Evolutionary conservation across 2,329 filamentous ascomycete genomes (phyloP), one percentile per base, ranked within the genome.

Genomic region (Alternaria rosae): DNA sequence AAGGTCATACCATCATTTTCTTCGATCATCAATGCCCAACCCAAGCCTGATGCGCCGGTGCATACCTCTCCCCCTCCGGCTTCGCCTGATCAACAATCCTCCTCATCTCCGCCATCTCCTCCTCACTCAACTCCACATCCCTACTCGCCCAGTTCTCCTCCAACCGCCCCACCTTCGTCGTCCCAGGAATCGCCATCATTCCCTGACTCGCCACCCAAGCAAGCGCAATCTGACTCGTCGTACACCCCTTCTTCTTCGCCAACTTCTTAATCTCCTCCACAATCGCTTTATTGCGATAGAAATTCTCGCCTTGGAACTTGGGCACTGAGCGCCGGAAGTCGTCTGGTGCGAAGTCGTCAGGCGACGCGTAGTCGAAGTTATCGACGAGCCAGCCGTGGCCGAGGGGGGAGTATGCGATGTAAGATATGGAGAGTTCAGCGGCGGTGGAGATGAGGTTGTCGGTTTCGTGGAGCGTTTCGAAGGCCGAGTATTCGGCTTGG

Each of bases 181-280:
- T 75, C 4, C 85, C 85, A 0, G 85, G 85, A 57, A 86, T 90
- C 0, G 89, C 85, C 68, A 91, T 83, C 78, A 67, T 74, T 3
- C 81, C 72, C 51, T 78, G 76, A 4, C 62, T 47, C 30, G 70
- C 50, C 4, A 78, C 62, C 74, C 75, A 79, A 2, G 74, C 75
- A 3, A 78, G 56, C 0, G 86, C 84, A 35, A 91, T 72, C 72
- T 91, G 89, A 0, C 82, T 81, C 0, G 85, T 68, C 0, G 88
- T 88, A 56, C 80, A 83, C 2, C 79, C 82, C 74, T 89, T 89
- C 59, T 67, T 63, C 21, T 57, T 43, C 3, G 76, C 76, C 7
- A 79, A 30, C 42, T 64, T 65, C 57, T 68, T 67, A 6, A 78
- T 61, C 25, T 68, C 52, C 17, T 73, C 66, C 1, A 78, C 73